Percentiles rank a stretch among this genome's conserved stretches.
Conservation (phyloP, 2,329 filamentous ascomycete genomes). For the Cordyceps sp. region DNA sequence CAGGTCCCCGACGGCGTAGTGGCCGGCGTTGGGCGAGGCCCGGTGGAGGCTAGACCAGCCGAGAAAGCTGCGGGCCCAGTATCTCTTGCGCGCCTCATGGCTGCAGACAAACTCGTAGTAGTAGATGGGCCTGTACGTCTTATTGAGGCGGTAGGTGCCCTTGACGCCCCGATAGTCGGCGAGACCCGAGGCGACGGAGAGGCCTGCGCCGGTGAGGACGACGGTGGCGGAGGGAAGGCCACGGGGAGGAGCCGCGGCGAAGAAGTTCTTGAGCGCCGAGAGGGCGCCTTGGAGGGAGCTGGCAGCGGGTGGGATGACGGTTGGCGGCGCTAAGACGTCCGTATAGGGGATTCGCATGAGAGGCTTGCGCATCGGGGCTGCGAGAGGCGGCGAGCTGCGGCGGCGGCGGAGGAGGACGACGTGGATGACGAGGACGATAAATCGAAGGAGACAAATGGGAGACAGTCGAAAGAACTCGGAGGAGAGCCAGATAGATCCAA, state of each 20-base stretch:
- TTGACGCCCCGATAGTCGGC: constrained; percentile 83
- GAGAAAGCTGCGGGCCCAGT: constrained; percentile 90
- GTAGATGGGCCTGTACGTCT: constrained; percentile 80
- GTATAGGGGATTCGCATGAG: constrained; percentile 86
- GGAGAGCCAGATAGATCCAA: no score
- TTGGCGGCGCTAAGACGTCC: constrained; percentile 58
- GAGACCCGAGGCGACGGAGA: constrained; percentile 83
- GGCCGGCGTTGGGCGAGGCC: constrained; percentile 64
- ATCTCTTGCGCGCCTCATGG: constrained; percentile 77
- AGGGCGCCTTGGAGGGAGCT: constrained; percentile 56
- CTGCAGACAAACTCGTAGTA: constrained; percentile 71
- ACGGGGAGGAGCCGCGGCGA: constrained; percentile 41
- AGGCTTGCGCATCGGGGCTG: constrained; percentile 42
- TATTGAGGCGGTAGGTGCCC: constrained; percentile 87
- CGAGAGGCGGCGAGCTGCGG: background rate
- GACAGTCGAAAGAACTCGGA: no score
- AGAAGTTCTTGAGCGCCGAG: constrained; percentile 59
- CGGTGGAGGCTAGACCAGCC: constrained; percentile 74
- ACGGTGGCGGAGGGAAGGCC: constrained; percentile 30
- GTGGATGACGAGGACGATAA: background rate
- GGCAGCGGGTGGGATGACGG: constrained; percentile 58
- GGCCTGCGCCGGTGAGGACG: constrained; percentile 63
- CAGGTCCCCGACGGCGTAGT: constrained; percentile 60
- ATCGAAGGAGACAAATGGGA: no score
- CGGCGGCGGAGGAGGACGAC: no score